These are phyloP conservation scores for Aspergillus quadrilineatus DNA, from an alignment of 2,329 filamentous ascomycete species.

Conservation along the genomic window DNA sequence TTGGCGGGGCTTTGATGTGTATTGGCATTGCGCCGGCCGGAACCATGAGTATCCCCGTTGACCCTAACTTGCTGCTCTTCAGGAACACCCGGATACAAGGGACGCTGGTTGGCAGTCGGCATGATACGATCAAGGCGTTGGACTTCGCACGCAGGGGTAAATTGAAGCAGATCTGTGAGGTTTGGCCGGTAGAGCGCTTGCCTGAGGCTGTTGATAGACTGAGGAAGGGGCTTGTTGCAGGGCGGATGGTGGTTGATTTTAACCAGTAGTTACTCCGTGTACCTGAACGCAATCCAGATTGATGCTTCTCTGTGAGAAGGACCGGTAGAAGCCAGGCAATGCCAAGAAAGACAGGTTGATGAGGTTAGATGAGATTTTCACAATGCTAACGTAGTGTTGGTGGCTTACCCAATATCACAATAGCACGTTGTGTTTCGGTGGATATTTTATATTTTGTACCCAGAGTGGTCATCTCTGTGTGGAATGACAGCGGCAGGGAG, in stretches of 20 bases:
- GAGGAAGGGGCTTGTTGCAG: conserved; percentile 51
- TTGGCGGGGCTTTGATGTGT: conserved; percentile 56
- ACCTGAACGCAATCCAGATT: too few species aligned
- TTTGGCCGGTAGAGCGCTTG: conserved; percentile 48
- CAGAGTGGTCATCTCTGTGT: too few species aligned
- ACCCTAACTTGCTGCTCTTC: conserved; percentile 13
- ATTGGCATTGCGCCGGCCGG: conserved; percentile 38
- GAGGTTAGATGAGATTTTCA: too few species aligned
- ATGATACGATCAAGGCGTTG: conserved; percentile 34
- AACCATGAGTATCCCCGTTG: too few species aligned
- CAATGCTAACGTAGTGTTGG: too few species aligned
- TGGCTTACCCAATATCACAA: too few species aligned
- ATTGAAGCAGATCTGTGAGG: conserved; percentile 51
- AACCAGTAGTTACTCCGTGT: conserved; percentile 28
- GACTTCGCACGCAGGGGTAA: conserved; percentile 51
- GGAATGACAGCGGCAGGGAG: too few species aligned
- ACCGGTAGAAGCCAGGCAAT: too few species aligned
- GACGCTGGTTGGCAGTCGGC: conserved; percentile 32
- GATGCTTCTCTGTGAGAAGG: too few species aligned
- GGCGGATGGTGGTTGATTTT: conserved; percentile 56
- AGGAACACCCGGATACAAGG: conserved; percentile 30
- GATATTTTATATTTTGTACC: too few species aligned
- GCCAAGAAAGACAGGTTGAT: too few species aligned
- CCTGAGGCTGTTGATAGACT: conserved; percentile 54
- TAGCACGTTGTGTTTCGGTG: too few species aligned